A percentile compares a stretch with the other conserved stretches of the same genome.
These are phyloP conservation scores for Gastrolobium bilobum DNA, from an alignment of 306 rosid species.

Conservation along the genomic window DNA sequence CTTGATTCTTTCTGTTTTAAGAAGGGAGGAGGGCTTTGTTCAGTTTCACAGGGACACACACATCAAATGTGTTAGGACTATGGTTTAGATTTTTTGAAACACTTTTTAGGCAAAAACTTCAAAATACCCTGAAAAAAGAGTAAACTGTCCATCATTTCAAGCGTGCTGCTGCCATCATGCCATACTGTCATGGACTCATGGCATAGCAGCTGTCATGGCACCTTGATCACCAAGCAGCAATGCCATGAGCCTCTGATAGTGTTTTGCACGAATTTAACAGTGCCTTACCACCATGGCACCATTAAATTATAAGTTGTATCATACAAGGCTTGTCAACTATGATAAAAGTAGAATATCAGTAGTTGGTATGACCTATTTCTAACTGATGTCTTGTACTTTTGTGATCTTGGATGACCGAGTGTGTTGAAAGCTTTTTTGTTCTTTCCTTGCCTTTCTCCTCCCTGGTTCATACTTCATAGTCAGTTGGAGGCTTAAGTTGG, in stretches of 20 bases:
- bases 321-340: not conserved
- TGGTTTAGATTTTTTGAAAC: not conserved
- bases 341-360: not conserved
- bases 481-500: constrained; percentile 27
- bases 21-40: not conserved
- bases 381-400: constrained; percentile 30
- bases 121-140: not conserved
- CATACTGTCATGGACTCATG: no score
- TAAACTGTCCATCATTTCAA: not conserved
- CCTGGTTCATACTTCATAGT: constrained; percentile 18
- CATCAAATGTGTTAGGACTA: not conserved
- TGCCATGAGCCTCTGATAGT: not conserved
- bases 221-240: not conserved
- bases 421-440: constrained; percentile 17
- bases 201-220: not conserved
- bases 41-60: not conserved
- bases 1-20: constrained; percentile 25
- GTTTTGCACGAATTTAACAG: not conserved
- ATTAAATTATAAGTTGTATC: not conserved
- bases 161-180: not conserved
- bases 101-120: not conserved
- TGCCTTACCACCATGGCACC: not conserved
- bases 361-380: not conserved
- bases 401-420: constrained; percentile 25
- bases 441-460: constrained; percentile 7